Conservation (phyloP, 345 rosid species). For the Gossypium arboreum region DNA sequence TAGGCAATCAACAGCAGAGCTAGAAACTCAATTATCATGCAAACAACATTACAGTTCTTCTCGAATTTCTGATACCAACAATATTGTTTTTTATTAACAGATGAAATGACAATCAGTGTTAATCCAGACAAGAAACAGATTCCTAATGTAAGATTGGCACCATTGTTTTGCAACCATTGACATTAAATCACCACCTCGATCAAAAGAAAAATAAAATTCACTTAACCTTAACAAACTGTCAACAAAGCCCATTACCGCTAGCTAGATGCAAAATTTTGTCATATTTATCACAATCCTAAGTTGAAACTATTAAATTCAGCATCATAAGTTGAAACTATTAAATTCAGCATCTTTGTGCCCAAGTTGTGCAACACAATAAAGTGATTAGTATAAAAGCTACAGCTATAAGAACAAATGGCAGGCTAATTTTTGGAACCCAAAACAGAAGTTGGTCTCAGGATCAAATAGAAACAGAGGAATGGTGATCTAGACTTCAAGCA, state of each 20-base stretch:
- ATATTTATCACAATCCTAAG: background rate
- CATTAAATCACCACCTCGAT: conserved; percentile 2
- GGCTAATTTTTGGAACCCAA: background rate
- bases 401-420: background rate
- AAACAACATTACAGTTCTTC: background rate
- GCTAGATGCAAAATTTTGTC: background rate
- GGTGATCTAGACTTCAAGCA: background rate
- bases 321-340: background rate
- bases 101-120: background rate
- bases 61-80: background rate
- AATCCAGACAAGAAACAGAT: background rate
- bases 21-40: background rate
- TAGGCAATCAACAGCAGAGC: background rate
- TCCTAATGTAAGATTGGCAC: background rate
- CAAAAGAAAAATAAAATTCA: background rate
- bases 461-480: background rate
- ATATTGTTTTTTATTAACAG: background rate
- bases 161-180: background rate
- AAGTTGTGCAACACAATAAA: background rate
- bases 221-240: background rate
- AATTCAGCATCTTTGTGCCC: background rate
- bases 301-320: background rate
- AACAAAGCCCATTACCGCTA: background rate
- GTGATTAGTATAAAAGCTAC: background rate
- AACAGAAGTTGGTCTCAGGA: background rate